Evolutionary conservation across 208 protist genomes (phyloP), one percentile per base, ranked within the genome.

Genomic region (Lotmaria passim): DNA sequence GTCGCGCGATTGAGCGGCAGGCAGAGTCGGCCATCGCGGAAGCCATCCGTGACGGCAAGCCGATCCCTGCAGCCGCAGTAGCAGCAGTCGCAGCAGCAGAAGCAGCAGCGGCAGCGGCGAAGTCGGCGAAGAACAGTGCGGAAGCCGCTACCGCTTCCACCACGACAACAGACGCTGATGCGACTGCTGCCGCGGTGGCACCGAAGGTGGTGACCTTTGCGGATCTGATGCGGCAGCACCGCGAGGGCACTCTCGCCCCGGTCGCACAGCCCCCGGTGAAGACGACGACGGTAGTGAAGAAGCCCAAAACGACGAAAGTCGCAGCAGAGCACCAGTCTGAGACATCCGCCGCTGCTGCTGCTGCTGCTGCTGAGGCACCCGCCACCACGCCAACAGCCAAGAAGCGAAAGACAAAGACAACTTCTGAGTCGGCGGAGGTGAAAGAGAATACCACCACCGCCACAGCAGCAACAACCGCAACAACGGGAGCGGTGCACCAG

Each of bases 191-290:
- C 2, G 48, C 36, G 2, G 38, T 46, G 17, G 53, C 34, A n/a
- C n/a, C 53, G 8, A 59, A 63, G 55, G 33, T 21, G 38, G 60
- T 41, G 28, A 39, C 53, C 12, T 75, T 82, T 26, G 70, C 69
- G 5, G 75, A 82, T 19, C 33, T 75, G 11, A 81, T 82, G 68
- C 70, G 69, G 14, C 61, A 69, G 51, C 76, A 79, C 59, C 75
- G 74, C 34, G 75, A 79, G 50, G 65, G 69, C n/a, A 46, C 69
- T 21, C 30, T 71, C 28, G 71, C 65, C 19, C 75, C 75, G 1
- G 33, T 24, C 11, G 33, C 55, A 56, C 75, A 70, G 63, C 73
- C 73, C 3, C 44, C 67, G 0, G 78, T 83, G 30, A 79, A 83
- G 69, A 47, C 69, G 14, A 79, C 78, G 3, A 71, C 48, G 1